Conservation (phyloP, 495 filamentous ascomycete species). For the Aspergillus leporis region DNA sequence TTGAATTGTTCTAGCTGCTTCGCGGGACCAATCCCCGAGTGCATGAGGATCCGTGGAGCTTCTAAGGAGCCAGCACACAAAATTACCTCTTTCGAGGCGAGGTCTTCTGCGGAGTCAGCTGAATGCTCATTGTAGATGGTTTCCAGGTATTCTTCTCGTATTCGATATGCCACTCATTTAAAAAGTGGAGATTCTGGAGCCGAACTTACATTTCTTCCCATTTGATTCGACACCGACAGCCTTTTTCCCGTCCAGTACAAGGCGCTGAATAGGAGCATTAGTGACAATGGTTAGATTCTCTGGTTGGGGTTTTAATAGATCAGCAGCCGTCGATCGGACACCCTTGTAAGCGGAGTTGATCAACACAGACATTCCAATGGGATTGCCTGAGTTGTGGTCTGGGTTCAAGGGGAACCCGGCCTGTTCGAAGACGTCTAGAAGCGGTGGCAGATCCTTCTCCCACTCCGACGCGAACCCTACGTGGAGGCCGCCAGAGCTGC, state of each 20-base stretch:
- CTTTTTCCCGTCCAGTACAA: slow-evolving; percentile 53
- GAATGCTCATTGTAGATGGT: no score
- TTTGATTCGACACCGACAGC: slow-evolving; percentile 51
- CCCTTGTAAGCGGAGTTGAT: slow-evolving; percentile 51
- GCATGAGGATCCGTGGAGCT: slow-evolving; percentile 61
- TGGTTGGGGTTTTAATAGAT: slow-evolving; percentile 39
- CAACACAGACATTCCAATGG: slow-evolving; percentile 53
- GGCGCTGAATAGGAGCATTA: slow-evolving; percentile 45
- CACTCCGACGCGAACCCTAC: slow-evolving; percentile 48
- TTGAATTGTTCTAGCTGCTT: slow-evolving; percentile 49
- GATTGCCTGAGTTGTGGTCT: slow-evolving; percentile 63
- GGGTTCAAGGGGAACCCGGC: slow-evolving; percentile 49
- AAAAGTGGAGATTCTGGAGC: not conserved
- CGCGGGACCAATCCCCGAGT: slow-evolving; percentile 62
- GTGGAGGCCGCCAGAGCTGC: slow-evolving; percentile 45
- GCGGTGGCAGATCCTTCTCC: slow-evolving; percentile 48
- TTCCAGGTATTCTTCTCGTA: not conserved
- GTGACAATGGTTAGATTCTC: slow-evolving; percentile 55
- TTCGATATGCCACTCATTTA: not conserved
- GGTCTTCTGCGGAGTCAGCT: slow-evolving; percentile 18
- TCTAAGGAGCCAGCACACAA: slow-evolving; percentile 59
- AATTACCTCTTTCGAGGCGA: slow-evolving; percentile 57
- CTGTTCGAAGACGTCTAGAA: slow-evolving; percentile 45
- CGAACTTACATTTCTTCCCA: slow-evolving; percentile 36
- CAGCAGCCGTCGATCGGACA: slow-evolving; percentile 50